Evolutionary conservation across 1,284 basidiomycete species (phyloP).

Genomic region (Ceratobasidium papillatum): DNA sequence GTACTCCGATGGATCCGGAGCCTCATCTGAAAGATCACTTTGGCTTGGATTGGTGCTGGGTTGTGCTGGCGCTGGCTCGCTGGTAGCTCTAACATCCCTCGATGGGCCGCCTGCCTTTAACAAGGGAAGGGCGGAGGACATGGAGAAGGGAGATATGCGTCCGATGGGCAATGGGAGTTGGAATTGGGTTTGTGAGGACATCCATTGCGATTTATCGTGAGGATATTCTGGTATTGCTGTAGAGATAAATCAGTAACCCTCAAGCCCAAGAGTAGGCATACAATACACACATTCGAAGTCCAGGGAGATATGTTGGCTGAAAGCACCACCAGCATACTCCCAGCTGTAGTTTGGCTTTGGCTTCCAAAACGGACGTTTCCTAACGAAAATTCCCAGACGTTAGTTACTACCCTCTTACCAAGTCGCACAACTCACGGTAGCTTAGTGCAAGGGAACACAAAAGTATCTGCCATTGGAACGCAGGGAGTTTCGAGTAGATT

Average conservation of each 20-base stretch:
- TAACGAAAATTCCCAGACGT: neutral
- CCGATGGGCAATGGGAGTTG: conserved; percentile 16
- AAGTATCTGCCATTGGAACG: conserved; percentile 5
- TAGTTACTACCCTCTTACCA: neutral
- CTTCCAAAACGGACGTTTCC: conserved; percentile 36
- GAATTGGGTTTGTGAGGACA: conserved; percentile 34
- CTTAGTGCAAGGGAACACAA: conserved; percentile 29
- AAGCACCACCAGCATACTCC: conserved; percentile 35
- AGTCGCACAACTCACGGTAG: conserved; percentile 2
- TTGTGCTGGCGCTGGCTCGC: neutral
- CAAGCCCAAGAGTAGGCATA: neutral
- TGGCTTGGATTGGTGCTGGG: conserved; percentile 12
- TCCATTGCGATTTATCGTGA: conserved; percentile 30
- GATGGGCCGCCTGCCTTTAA: neutral
- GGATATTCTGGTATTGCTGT: conserved; percentile 35
- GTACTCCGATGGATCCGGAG: conserved; percentile 16
- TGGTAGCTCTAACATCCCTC: conserved; percentile 1
- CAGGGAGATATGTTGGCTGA: conserved; percentile 1
- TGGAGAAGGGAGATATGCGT: conserved; percentile 33
- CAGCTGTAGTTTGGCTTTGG: conserved; percentile 22
- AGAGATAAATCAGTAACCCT: neutral
- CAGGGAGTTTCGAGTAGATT: conserved; percentile 3
- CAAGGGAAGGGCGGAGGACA: conserved; percentile 27
- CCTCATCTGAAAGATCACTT: conserved; percentile 1
- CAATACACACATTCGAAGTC: conserved; percentile 32